phyloP scores from a whole-genome alignment of 2,329 filamentous ascomycete species.

The Neopestalotiopsis sp. region DNA sequence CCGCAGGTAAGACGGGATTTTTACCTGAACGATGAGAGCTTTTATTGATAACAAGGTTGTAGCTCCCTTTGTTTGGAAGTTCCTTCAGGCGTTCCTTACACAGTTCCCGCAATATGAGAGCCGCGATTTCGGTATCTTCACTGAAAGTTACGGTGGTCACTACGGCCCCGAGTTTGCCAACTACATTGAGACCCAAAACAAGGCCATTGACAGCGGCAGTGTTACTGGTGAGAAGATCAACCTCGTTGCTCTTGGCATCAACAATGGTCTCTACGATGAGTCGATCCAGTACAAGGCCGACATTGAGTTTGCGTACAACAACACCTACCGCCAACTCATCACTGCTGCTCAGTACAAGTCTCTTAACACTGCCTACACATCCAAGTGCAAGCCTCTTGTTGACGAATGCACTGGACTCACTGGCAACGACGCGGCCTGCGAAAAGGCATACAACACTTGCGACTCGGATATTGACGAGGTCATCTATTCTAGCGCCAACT shows the following conservation, averaged over 20 bases:
- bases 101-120: slow-evolving; percentile 67
- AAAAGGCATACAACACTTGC: slow-evolving; percentile 39
- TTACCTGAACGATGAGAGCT: neutral
- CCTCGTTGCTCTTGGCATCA: slow-evolving; percentile 39
- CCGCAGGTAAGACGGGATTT: slow-evolving; percentile 34
- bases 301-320: slow-evolving; percentile 36
- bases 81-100: slow-evolving; percentile 66
- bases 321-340: slow-evolving; percentile 47
- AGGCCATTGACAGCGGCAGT: slow-evolving; percentile 48
- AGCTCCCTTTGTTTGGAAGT: slow-evolving; percentile 57
- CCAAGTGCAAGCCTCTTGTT: slow-evolving; percentile 42
- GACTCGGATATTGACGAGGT: slow-evolving; percentile 40
- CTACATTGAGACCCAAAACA: slow-evolving; percentile 63
- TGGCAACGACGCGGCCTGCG: slow-evolving; percentile 37
- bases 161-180: slow-evolving; percentile 61
- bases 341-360: slow-evolving; percentile 33
- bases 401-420: slow-evolving; percentile 38
- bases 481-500: slow-evolving; percentile 32
- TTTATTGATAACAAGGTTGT: neutral
- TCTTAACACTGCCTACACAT: slow-evolving; percentile 39
- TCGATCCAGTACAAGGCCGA: slow-evolving; percentile 31
- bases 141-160: slow-evolving; percentile 62
- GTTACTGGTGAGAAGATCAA: slow-evolving; percentile 37
- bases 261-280: slow-evolving; percentile 37
- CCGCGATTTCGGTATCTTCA: slow-evolving; percentile 59